These are phyloP conservation scores for Leavenworthia alabamica DNA, from an alignment of 345 rosid species.

Conservation along the genomic window DNA sequence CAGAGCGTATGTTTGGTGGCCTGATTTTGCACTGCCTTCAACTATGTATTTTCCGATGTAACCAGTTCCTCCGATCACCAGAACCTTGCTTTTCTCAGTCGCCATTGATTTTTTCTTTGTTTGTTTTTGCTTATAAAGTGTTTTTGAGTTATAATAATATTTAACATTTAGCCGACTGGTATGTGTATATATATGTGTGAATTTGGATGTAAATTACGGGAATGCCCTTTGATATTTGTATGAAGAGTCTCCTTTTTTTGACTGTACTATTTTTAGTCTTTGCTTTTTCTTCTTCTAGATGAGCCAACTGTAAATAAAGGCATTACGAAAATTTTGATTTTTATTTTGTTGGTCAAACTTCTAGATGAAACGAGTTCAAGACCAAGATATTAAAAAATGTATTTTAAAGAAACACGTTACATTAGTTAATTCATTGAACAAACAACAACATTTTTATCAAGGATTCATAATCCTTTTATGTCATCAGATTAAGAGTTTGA, in stretches of 20 bases:
- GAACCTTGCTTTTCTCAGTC: slow-evolving; percentile 35
- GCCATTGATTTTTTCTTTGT: slow-evolving; percentile 2
- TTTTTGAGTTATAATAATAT: not conserved
- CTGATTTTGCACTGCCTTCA: slow-evolving; percentile 31
- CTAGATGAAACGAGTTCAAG: not conserved
- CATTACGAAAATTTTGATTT: not conserved
- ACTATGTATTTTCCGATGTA: slow-evolving; percentile 37
- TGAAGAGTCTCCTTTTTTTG: not conserved
- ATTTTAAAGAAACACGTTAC: not conserved
- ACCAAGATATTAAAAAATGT: not conserved
- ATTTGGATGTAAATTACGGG: not conserved
- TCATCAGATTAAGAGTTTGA: not conserved
- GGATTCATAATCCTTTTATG: not conserved
- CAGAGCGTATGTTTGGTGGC: slow-evolving; percentile 32
- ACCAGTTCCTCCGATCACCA: no score
- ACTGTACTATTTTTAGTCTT: not conserved
- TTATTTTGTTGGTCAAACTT: not conserved
- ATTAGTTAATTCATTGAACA: not conserved
- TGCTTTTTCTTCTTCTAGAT: not conserved
- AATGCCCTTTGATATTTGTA: not conserved
- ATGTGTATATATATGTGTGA: not conserved
- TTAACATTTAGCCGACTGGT: not conserved
- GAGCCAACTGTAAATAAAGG: not conserved
- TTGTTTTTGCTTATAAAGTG: not conserved
- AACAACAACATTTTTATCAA: not conserved